Conservation (phyloP, 345 rosid species). For the Bruguiera parviflora region DNA sequence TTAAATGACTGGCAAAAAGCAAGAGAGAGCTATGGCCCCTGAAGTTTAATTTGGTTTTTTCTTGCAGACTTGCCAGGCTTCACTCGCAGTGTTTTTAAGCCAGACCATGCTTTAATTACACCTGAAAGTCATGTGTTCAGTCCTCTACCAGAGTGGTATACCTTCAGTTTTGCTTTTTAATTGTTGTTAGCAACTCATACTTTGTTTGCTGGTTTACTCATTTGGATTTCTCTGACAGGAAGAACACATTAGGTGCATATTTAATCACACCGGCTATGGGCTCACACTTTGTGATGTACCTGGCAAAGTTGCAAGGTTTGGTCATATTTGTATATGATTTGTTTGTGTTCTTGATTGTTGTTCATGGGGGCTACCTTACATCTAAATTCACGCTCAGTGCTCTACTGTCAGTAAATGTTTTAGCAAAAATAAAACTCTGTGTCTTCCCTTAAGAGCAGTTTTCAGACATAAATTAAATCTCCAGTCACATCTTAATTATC, state of each 20-base stretch:
- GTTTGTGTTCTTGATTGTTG: not conserved
- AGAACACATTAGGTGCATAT: slow-evolving; percentile 73
- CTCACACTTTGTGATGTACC: slow-evolving; percentile 87
- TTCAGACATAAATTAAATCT: too few species aligned
- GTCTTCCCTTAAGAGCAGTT: too few species aligned
- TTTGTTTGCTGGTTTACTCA: slow-evolving; percentile 19
- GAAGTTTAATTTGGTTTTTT: slow-evolving; percentile 16
- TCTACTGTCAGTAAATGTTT: too few species aligned
- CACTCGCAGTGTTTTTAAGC: slow-evolving; percentile 76
- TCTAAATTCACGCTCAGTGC: too few species aligned
- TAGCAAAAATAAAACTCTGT: too few species aligned
- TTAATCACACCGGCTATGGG: slow-evolving; percentile 86
- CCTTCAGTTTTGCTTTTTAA: slow-evolving; percentile 10
- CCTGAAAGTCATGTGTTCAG: slow-evolving; percentile 94
- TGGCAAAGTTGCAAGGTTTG: slow-evolving; percentile 86
- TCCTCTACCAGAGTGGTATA: slow-evolving; percentile 85
- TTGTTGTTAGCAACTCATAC: slow-evolving; percentile 1
- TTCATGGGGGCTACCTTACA: not conserved
- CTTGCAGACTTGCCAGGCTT: slow-evolving; percentile 84
- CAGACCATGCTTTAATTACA: slow-evolving; percentile 79
- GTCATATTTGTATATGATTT: slow-evolving; percentile 8
- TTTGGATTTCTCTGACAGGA: slow-evolving; percentile 48
- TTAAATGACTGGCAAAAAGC: not conserved
- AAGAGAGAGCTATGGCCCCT: not conserved
- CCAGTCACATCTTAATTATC: too few species aligned